phyloP scores from a whole-genome alignment of 495 filamentous ascomycete genomes.

The Penicillium malachiteum region DNA sequence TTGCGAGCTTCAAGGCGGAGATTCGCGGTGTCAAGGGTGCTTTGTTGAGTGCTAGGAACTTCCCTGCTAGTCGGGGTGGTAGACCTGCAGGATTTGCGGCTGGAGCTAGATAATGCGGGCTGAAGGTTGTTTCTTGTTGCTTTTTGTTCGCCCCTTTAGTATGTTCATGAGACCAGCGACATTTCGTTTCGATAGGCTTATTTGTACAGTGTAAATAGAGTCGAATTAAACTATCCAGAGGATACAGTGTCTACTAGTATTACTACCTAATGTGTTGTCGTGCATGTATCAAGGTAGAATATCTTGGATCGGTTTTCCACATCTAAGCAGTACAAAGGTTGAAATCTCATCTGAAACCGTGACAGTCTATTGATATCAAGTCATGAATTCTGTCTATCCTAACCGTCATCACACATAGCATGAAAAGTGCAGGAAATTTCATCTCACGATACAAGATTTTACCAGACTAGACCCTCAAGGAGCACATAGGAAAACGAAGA shows the following conservation, averaged over 20 bases:
- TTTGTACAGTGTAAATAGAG: neutral
- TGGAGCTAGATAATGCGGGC: constrained; percentile 12
- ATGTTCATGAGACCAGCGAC: neutral
- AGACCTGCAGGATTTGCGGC: constrained; percentile 25
- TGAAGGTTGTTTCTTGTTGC: neutral
- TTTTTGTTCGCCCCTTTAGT: neutral
- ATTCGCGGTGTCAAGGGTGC: constrained; percentile 93
- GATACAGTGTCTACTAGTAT: no score
- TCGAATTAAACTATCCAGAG: no score
- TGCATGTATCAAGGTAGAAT: no score
- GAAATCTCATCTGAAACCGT: neutral
- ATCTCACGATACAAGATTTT: constrained; percentile 22
- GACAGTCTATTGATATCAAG: neutral
- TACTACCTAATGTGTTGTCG: no score
- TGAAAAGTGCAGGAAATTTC: constrained; percentile 8
- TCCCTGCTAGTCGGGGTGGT: constrained; percentile 47
- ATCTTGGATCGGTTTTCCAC: no score
- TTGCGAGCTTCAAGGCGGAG: constrained; percentile 74
- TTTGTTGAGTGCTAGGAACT: constrained; percentile 74
- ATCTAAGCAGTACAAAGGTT: neutral
- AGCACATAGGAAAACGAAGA: constrained; percentile 14
- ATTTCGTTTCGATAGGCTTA: neutral
- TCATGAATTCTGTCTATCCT: neutral
- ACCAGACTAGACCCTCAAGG: constrained; percentile 15
- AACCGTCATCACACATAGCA: neutral